Conservation (phyloP, 2,329 filamentous ascomycete genomes). For the Lachnellula hyalina region DNA sequence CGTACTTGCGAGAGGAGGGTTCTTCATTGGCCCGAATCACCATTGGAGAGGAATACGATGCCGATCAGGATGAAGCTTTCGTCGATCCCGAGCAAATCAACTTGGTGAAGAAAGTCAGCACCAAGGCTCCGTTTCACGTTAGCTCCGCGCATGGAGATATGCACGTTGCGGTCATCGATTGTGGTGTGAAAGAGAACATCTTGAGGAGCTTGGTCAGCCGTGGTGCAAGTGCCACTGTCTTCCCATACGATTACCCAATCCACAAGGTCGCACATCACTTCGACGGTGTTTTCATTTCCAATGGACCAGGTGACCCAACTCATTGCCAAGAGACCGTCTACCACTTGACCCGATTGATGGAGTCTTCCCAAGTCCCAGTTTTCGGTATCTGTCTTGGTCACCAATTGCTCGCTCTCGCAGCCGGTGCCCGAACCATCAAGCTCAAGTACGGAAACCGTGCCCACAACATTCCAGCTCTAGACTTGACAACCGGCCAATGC, state of each 20-base stretch:
- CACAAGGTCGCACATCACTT: constrained; percentile 98
- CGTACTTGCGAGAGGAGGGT: constrained; percentile 89
- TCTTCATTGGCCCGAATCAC: constrained; percentile 93
- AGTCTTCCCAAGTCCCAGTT: constrained; percentile 82
- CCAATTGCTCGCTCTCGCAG: constrained; percentile 86
- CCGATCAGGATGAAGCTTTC: constrained; percentile 94
- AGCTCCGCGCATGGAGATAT: constrained; percentile 76
- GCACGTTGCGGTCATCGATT: constrained; percentile 94
- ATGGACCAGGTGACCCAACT: constrained; percentile 95
- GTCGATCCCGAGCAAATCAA: constrained; percentile 95
- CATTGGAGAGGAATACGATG: constrained; percentile 96
- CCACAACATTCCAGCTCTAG: constrained; percentile 95
- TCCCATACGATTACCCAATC: constrained; percentile 95
- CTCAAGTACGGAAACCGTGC: constrained; percentile 99
- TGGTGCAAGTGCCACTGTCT: constrained; percentile 86
- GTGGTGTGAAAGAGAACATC: constrained; percentile 99
- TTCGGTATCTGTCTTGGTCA: constrained; percentile 98
- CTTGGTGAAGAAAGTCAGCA: constrained; percentile 91
- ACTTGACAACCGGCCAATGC: constrained; percentile 92
- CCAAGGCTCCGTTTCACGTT: constrained; percentile 96
- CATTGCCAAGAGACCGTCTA: constrained; percentile 94
- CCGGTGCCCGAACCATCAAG: constrained; percentile 88
- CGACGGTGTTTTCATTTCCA: constrained; percentile 98
- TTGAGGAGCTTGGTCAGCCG: constrained; percentile 88
- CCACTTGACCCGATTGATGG: constrained; percentile 86